Base-by-base conservation (phyloP, 495 filamentous ascomycete genomes). In the Trichocladium antarcticum region DNA sequence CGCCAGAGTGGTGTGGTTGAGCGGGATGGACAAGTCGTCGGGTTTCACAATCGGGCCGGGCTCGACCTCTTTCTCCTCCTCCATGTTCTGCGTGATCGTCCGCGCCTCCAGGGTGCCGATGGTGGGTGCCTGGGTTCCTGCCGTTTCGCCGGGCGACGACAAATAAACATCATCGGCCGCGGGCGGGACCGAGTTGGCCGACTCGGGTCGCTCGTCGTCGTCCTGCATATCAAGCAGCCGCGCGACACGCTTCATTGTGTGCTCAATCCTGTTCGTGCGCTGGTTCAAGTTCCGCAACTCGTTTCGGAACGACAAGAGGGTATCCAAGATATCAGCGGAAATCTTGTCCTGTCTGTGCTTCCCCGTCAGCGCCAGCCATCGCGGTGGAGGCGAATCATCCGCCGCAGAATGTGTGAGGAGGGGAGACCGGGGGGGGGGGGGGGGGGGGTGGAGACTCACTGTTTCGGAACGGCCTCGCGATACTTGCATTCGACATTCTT, bases 1-100 rank as follows among this genome's bases (percentile, higher is more conserved):
- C 1, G 88, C 87, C 21, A 84, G 78, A 0, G 87, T 93, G 2
- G 84, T 87, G 58, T 95, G 88, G 32, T 87, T 83, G 6, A 77
- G 71, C 0, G 83, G 83, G 40, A 93, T 84, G 3, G 78, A 77
- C n/a, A 80, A 71, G 22, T 75, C 73, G 38, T 74, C 77, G 0
- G 73, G 69, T 9, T 53, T 61, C 15, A 73, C 67, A n/a, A 62
- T 50, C 9, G 69, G 70, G 4, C 71, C 74, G 0, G 69, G 68
- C 39, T 68, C 65, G 3, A 58, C 60, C 51, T 75, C 72, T 40
- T 60, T 60, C 32, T 72, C 69, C 19, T 73, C 68, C 36, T 70
- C 65, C 57, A 69, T 62, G 47, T 62, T 50, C 42, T 54, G 56
- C n/a, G 60, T 53, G 53, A 59, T 62, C 3, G 17, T 54, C 16